These are phyloP conservation scores for Boletus bicolor DNA, from an alignment of 768 basidiomycete genomes.

Conservation along the genomic window DNA sequence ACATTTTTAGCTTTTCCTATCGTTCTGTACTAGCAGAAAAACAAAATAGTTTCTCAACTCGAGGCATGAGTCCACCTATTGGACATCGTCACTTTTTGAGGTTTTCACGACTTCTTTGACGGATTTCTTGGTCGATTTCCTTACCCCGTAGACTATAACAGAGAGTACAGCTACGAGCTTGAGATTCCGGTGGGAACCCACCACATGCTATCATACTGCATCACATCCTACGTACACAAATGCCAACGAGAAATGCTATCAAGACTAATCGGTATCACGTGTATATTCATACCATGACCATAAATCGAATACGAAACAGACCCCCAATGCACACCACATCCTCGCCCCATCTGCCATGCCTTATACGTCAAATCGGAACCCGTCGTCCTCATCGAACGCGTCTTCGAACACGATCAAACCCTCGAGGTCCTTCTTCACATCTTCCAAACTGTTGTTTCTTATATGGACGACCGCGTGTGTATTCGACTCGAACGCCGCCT, in stretches of 20 bases:
- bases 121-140: background rate
- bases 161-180: background rate
- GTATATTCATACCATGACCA: conserved; percentile 11
- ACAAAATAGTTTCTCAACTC: background rate
- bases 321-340: background rate
- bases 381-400: conserved; percentile 27
- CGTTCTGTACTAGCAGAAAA: background rate
- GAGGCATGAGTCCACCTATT: background rate
- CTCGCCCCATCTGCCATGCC: background rate
- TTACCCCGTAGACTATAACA: background rate
- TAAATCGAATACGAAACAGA: conserved; percentile 9
- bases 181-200: background rate
- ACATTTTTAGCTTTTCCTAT: background rate
- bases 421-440: conserved; percentile 32
- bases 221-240: conserved; percentile 12
- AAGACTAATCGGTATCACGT: conserved; percentile 2
- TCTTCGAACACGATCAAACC: conserved; percentile 30
- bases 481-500: conserved; percentile 22
- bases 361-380: conserved; percentile 30
- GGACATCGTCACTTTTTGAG: background rate
- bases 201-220: conserved; percentile 8
- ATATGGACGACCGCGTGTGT: conserved; percentile 17
- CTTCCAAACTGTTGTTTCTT: conserved; percentile 24
- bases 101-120: background rate
- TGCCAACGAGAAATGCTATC: conserved; percentile 7